phyloP scores from a whole-genome alignment of 768 basidiomycete genomes.

The Neoboletus subvelutipes region DNA sequence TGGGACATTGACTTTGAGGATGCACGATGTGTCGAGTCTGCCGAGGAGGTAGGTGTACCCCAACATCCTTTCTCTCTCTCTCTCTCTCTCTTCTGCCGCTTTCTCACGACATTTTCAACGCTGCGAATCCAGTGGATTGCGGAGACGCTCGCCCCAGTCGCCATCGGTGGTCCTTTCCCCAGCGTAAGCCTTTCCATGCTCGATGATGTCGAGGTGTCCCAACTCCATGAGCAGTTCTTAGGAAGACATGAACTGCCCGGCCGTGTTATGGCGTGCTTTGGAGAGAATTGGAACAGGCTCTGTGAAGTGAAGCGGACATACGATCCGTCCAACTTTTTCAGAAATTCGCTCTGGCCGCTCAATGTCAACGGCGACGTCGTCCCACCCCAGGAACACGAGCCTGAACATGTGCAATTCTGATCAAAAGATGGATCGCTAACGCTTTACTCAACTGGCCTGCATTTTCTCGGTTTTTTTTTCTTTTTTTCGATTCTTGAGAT shows the following conservation, averaged over 20 bases:
- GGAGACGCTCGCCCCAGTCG: slow-evolving; percentile 66
- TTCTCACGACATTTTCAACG: slow-evolving; percentile 12
- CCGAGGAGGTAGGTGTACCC: slow-evolving; percentile 61
- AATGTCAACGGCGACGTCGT: slow-evolving; percentile 54
- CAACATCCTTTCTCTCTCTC: background rate
- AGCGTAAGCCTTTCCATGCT: slow-evolving; percentile 55
- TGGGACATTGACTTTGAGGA: slow-evolving; percentile 87
- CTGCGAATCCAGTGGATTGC: slow-evolving; percentile 67
- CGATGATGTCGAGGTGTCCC: slow-evolving; percentile 17
- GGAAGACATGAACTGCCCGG: slow-evolving; percentile 65
- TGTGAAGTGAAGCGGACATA: slow-evolving; percentile 69
- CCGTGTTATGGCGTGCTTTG: slow-evolving; percentile 66
- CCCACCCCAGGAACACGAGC: slow-evolving; percentile 62
- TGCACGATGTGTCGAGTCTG: slow-evolving; percentile 74
- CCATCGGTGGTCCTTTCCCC: slow-evolving; percentile 79
- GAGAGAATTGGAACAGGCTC: slow-evolving; percentile 72
- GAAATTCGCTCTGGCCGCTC: slow-evolving; percentile 79
- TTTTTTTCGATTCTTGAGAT: background rate
- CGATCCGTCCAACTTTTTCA: slow-evolving; percentile 77
- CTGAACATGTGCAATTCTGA: slow-evolving; percentile 34
- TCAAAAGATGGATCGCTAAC: background rate
- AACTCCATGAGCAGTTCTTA: slow-evolving; percentile 55
- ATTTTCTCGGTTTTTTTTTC: background rate
- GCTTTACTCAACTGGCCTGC: too few relatives aligned
- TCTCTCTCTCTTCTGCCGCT: background rate